These are phyloP conservation scores for Exophiala oligosperma DNA, from an alignment of 2,329 filamentous ascomycete genomes.

Conservation along the genomic window DNA sequence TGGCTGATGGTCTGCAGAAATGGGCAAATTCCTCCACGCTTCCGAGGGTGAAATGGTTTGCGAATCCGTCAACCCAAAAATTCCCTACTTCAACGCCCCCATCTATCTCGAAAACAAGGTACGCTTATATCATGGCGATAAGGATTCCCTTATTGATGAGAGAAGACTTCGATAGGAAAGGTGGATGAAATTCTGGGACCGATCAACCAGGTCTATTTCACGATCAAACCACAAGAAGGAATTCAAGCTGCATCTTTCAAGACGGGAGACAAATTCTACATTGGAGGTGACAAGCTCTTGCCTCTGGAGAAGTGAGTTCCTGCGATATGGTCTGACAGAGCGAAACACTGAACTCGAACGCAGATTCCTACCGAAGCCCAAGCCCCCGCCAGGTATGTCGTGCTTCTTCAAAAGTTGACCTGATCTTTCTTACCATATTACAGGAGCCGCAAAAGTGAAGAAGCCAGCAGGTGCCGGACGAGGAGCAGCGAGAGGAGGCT, in stretches of 20 bases:
- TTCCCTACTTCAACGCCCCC: conserved; percentile 98
- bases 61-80: conserved; percentile 90
- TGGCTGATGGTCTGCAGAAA: conserved; percentile 59
- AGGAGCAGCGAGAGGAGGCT: conserved; percentile 51
- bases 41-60: conserved; percentile 98
- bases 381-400: conserved; percentile 58
- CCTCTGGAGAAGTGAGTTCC: conserved; percentile 73
- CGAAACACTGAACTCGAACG: conserved; percentile 8
- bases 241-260: conserved; percentile 96
- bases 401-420: neutral
- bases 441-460: conserved; percentile 48
- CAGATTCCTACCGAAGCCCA: conserved; percentile 90
- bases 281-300: conserved; percentile 89
- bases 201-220: conserved; percentile 98
- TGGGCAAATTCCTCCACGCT: conserved; percentile 91
- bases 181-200: conserved; percentile 97
- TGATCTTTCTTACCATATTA: conserved; percentile 43
- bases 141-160: conserved; percentile 4
- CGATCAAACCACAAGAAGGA: conserved; percentile 93
- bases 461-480: conserved; percentile 42
- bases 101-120: conserved; percentile 99
- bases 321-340: neutral
- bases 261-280: conserved; percentile 95
- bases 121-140: conserved; percentile 7
- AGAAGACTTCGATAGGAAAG: conserved; percentile 82